Evolutionary conservation across 345 rosid genomes (phyloP).

Genomic region (Euphorbia lathyris): DNA sequence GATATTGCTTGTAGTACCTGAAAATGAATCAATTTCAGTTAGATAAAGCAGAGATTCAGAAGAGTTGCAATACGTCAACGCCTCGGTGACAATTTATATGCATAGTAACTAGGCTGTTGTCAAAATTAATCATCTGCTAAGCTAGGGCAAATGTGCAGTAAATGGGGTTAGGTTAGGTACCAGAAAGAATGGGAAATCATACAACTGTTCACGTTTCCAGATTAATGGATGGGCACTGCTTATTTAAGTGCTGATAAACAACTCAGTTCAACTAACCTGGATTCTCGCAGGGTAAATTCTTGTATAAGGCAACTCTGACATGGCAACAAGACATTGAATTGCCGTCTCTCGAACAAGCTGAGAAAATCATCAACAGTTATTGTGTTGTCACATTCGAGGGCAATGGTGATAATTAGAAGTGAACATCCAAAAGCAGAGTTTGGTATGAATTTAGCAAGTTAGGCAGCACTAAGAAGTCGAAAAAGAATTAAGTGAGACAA

Average conservation of each 20-base stretch:
- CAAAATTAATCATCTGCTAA: background rate
- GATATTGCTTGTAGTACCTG: conserved; percentile 64
- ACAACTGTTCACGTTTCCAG: too few species aligned
- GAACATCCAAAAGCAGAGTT: background rate
- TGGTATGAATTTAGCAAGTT: background rate
- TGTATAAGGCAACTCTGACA: conserved; percentile 61
- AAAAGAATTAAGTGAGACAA: background rate
- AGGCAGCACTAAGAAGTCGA: background rate
- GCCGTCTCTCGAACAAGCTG: conserved; percentile 90
- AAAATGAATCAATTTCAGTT: background rate
- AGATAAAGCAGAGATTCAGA: background rate
- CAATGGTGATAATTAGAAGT: background rate
- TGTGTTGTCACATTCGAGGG: background rate
- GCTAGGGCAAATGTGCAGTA: background rate
- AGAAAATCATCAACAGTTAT: conserved; percentile 5
- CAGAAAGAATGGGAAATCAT: background rate
- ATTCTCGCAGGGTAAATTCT: conserved; percentile 71
- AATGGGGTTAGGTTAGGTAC: background rate
- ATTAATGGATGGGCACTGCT: background rate
- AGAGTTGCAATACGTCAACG: background rate
- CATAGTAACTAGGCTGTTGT: background rate
- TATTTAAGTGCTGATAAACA: background rate
- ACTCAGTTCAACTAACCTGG: conserved; percentile 45
- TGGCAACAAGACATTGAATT: conserved; percentile 71
- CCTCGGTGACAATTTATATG: background rate